These are phyloP conservation scores for Xylariaceae sp. DNA, from an alignment of 2,329 filamentous ascomycete genomes.

Conservation along the genomic window DNA sequence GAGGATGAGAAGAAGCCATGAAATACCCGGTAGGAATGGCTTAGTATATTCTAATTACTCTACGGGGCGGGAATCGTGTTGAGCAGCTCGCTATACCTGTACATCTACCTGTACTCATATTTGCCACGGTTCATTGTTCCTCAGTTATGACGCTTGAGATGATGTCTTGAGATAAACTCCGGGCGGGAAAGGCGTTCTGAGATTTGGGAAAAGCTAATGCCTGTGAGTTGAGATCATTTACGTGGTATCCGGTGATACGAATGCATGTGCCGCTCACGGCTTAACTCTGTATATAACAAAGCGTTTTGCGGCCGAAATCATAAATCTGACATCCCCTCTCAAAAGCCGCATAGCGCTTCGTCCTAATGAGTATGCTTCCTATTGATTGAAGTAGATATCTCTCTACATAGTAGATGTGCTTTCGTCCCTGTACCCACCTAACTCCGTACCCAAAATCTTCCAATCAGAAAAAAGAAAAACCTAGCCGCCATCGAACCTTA, in stretches of 20 bases:
- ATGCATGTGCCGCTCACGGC: slow-evolving; percentile 41
- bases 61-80: slow-evolving; percentile 39
- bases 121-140: slow-evolving; percentile 38
- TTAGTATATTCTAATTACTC: slow-evolving; percentile 6
- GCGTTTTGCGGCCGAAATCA: slow-evolving; percentile 31
- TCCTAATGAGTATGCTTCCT: too few relatives aligned
- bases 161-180: slow-evolving; percentile 41
- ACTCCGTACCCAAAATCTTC: too few relatives aligned
- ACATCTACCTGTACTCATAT: slow-evolving; percentile 56
- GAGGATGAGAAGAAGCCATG: slow-evolving; percentile 71
- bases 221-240: slow-evolving; percentile 31
- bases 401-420: too few relatives aligned
- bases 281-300: slow-evolving; percentile 46
- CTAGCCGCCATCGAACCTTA: too few relatives aligned
- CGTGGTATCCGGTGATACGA: slow-evolving; percentile 48
- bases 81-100: slow-evolving; percentile 44
- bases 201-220: slow-evolving; percentile 37
- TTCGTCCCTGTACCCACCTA: too few relatives aligned
- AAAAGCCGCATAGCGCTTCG: slow-evolving; percentile 30
- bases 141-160: slow-evolving; percentile 30
- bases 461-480: too few relatives aligned
- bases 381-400: too few relatives aligned
- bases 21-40: slow-evolving; percentile 34
- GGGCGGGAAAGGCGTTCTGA: slow-evolving; percentile 39
- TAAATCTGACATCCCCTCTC: slow-evolving; percentile 64